phyloP scores from a whole-genome alignment of 495 filamentous ascomycete species.

The Podospora australis region DNA sequence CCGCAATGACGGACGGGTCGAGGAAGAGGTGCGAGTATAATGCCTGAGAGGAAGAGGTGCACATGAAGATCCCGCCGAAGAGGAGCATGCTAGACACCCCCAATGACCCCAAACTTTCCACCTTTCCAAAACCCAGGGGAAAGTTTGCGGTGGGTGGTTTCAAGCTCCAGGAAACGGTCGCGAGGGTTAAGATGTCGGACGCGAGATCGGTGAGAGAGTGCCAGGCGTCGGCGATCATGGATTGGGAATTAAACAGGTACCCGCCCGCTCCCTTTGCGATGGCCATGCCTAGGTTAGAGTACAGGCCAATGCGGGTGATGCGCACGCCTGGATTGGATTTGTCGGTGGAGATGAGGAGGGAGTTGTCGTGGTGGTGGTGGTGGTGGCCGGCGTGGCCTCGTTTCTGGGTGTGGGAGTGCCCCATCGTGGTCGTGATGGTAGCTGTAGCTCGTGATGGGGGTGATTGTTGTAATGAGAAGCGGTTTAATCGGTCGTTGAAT shows the following conservation, averaged over 20 bases:
- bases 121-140: constrained; percentile 88
- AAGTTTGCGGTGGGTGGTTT: constrained; percentile 75
- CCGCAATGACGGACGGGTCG: constrained; percentile 52
- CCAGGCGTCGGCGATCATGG: constrained; percentile 89
- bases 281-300: constrained; percentile 90
- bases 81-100: constrained; percentile 88
- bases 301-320: constrained; percentile 87
- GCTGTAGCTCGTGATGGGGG: neutral
- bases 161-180: constrained; percentile 86
- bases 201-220: constrained; percentile 92
- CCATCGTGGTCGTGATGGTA: no score
- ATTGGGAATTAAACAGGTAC: constrained; percentile 88
- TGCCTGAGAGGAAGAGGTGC: constrained; percentile 64
- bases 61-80: constrained; percentile 85
- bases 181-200: constrained; percentile 87
- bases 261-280: constrained; percentile 86
- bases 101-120: constrained; percentile 90
- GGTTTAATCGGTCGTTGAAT: constrained; percentile 18
- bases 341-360: constrained; percentile 80
- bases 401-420: constrained; percentile 30
- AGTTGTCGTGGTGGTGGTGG: constrained; percentile 76
- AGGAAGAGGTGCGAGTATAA: constrained; percentile 77
- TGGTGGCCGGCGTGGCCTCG: constrained; percentile 47
- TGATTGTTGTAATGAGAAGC: constrained; percentile 1
- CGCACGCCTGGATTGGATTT: constrained; percentile 90